These are phyloP conservation scores for Sinapis alba DNA, from an alignment of 441 rosid species.

Conservation along the genomic window DNA sequence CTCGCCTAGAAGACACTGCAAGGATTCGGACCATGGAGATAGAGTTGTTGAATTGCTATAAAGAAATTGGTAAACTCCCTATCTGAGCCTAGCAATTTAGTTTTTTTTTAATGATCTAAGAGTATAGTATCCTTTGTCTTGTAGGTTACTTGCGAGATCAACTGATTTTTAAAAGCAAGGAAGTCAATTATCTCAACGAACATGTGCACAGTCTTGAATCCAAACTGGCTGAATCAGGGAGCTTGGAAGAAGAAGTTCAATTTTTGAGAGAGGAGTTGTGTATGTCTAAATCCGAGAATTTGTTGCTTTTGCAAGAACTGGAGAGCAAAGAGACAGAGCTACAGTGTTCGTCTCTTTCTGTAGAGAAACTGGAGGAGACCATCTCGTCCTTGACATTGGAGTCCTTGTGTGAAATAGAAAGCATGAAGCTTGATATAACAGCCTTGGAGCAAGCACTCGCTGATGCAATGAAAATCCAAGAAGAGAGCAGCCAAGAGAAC, in stretches of 20 bases:
- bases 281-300: conserved; percentile 52
- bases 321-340: conserved; percentile 66
- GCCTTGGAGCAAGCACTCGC: conserved; percentile 59
- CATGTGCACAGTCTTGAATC: conserved; percentile 60
- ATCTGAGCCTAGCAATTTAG: background rate
- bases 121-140: background rate
- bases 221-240: conserved; percentile 58
- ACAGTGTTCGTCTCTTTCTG: conserved; percentile 46
- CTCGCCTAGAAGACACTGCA: conserved; percentile 57
- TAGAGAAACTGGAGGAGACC: conserved; percentile 78
- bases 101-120: background rate
- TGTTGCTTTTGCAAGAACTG: conserved; percentile 54
- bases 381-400: conserved; percentile 62
- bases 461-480: conserved; percentile 59
- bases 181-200: conserved; percentile 57
- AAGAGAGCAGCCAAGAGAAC: conserved; percentile 63
- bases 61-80: conserved; percentile 69
- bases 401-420: conserved; percentile 82
- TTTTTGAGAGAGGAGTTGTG: conserved; percentile 57
- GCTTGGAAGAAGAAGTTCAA: conserved; percentile 45
- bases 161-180: conserved; percentile 60
- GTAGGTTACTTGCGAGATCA: conserved; percentile 89
- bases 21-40: conserved; percentile 64
- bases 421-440: conserved; percentile 73
- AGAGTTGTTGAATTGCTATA: conserved; percentile 73